phyloP scores from a whole-genome alignment of 106 monocot genomes.

The Acorus calamus region DNA sequence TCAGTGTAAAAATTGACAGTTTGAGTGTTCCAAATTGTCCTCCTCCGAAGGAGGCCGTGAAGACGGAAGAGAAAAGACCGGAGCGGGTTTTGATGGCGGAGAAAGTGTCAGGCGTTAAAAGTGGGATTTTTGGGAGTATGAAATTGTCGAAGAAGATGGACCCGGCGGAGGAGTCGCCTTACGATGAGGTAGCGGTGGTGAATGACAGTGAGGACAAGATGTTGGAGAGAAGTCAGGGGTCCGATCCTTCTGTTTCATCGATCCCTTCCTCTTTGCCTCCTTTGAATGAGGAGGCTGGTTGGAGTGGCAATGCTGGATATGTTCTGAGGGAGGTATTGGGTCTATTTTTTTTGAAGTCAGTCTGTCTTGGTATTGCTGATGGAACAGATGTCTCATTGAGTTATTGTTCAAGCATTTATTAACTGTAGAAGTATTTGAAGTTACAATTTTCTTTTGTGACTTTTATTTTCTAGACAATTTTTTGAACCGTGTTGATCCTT shows the following conservation, averaged over 20 bases:
- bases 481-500: too few species aligned
- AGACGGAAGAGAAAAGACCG: constrained; percentile 5
- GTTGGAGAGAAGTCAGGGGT: neutral
- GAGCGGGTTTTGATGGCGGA: neutral
- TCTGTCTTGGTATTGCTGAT: neutral
- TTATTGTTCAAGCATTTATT: neutral
- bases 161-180: constrained; percentile 12
- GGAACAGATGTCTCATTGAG: too few species aligned
- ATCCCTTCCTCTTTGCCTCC: constrained; percentile 5
- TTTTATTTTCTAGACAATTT: too few species aligned
- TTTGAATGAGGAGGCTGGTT: constrained; percentile 6
- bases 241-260: neutral
- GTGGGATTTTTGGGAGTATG: constrained; percentile 14
- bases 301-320: constrained; percentile 13
- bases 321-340: constrained; percentile 31
- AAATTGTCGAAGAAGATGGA: constrained; percentile 16
- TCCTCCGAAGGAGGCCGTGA: neutral
- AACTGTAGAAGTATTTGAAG: too few species aligned
- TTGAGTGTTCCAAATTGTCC: neutral
- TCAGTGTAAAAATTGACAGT: constrained; percentile 12
- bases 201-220: constrained; percentile 8
- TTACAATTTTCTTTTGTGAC: too few species aligned
- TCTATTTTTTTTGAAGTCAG: neutral
- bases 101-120: constrained; percentile 11
- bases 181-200: constrained; percentile 7